Conservation (phyloP, 768 basidiomycete species). For the Cubamyces lactineus region DNA sequence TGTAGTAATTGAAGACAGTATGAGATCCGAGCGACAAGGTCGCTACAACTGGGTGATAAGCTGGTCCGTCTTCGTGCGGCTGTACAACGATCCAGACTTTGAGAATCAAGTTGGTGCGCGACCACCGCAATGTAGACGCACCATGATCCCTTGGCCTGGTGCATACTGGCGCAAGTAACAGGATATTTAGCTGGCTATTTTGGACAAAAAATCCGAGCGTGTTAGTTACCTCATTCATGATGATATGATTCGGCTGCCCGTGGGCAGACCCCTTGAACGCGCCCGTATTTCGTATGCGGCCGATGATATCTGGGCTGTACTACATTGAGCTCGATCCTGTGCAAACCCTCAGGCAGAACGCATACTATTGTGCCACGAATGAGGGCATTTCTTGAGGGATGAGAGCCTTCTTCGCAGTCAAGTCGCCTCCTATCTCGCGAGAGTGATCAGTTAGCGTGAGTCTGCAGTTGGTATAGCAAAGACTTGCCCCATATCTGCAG, state of each 20-base stretch:
- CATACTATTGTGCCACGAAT: constrained; percentile 48
- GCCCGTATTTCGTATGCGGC: constrained; percentile 65
- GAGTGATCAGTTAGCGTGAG: background rate
- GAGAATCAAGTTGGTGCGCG: too few species aligned
- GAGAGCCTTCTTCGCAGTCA: constrained; percentile 68
- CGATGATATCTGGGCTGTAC: constrained; percentile 78
- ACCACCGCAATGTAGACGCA: constrained; percentile 37
- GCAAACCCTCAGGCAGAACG: background rate
- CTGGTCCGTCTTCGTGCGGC: constrained; percentile 93
- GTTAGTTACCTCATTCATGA: constrained; percentile 75
- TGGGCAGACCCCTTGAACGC: constrained; percentile 68
- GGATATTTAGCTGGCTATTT: constrained; percentile 13
- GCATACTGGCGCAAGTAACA: constrained; percentile 58
- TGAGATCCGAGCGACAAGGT: constrained; percentile 91
- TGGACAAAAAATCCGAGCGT: background rate
- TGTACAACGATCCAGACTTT: constrained; percentile 34
- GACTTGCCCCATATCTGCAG: constrained; percentile 72
- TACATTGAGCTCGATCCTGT: constrained; percentile 10
- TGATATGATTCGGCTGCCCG: constrained; percentile 81
- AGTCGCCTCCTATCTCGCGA: constrained; percentile 63
- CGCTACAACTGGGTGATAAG: constrained; percentile 85
- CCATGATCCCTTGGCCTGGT: constrained; percentile 93
- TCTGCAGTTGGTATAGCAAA: background rate
- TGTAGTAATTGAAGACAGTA: constrained; percentile 81
- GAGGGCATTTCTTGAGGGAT: constrained; percentile 70